Base-by-base conservation (phyloP, 129 eudicot species). In the Chrysanthemum lavandulifolium region DNA sequence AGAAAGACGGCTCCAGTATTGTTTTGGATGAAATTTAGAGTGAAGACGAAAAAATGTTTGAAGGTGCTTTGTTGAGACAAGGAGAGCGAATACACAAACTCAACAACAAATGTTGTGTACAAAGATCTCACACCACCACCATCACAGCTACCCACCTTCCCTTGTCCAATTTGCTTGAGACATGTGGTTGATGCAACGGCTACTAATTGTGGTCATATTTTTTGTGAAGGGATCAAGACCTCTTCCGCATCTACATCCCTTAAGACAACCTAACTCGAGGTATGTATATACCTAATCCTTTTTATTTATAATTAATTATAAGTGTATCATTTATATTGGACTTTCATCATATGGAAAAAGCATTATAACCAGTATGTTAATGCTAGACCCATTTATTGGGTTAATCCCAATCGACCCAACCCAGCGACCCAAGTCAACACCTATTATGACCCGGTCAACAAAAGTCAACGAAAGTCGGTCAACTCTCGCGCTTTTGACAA, bases 101-200 rank as follows among this genome's bases (percentile, higher is more conserved):
- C 31, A 29, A 29, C 31, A 29, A 29, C 31, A 29, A 29, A 29
- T 29, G 31, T 29, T 3, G 31, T 29, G 31, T 29, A 29, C 31
- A 29, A 29, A 29, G 31, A 29, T 23, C 25, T 23, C 25, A 23
- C 55, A 51, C 36, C 36, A 51, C 55, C 55, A 14, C 55, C 55
- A 51, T 4, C 3, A n/a, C 73, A 61, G 25, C 71, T 52, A 47
- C 84, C 79, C 12, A 23, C 81, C 14, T 84, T 75, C 64, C 65
- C 27, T 13, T 88, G 90, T 73, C 86, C 90, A 13, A 58, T 88
- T 40, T 88, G 95, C 72, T 66, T 82, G 86, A 86, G 81, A 25
- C 59, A 82, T 0, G 13, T 88, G 3, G 70, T 52, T 9, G 90
- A 85, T 25, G 90, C 81, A 29, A 29, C 33, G 33, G 33, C 33